Base-by-base conservation (phyloP, 306 rosid genomes). In the Cucurbita moschata region DNA sequence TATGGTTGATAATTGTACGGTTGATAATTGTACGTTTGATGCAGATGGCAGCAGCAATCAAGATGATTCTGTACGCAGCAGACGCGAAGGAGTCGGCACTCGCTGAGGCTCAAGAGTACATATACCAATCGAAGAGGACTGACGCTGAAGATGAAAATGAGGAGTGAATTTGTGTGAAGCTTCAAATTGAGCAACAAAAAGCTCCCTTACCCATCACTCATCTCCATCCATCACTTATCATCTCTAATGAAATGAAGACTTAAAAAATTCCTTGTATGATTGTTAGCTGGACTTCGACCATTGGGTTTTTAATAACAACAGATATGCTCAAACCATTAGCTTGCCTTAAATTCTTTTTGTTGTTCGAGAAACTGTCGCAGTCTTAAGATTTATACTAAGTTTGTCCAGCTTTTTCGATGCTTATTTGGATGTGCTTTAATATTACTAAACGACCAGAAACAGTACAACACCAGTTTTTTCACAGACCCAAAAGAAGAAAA, bases 11-110 rank as follows among this genome's bases (percentile, higher is more conserved):
- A 19, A 63, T 26, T 62, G 69, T 1, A n/a, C 7, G 23, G 14
- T 64, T 64, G 38, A 13, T 40, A 42, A 37, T 21, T 53, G 69
- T 60, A 46, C 38, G 72, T 79, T 65, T 57, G 56, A 19, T 79
- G 83, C 92, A 94, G 99, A 81, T 95, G 83, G 79, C 95, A 43
- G 79, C 86, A 50, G 99, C 96, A 78, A 73, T 95, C 54, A 91
- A 86, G 87, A 91, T 87, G 91, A 89, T 95, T 74, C 44, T 95
- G 76, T 95, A 95, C 80, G 97, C 97, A 15, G 91, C 90, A 47
- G 99, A 95, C 75, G 92, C 90, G 19, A 86, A 86, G 73, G 96
- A 87, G 81, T 95, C 97, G 0, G 91, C 99, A 54, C 82, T 95
- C 39, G 85, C 89, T 30, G 89, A 89, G 80, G 99, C 99, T 35